Evolutionary conservation across 768 basidiomycete species (phyloP).

Genomic region (Tricholoma bakamatsutake): DNA sequence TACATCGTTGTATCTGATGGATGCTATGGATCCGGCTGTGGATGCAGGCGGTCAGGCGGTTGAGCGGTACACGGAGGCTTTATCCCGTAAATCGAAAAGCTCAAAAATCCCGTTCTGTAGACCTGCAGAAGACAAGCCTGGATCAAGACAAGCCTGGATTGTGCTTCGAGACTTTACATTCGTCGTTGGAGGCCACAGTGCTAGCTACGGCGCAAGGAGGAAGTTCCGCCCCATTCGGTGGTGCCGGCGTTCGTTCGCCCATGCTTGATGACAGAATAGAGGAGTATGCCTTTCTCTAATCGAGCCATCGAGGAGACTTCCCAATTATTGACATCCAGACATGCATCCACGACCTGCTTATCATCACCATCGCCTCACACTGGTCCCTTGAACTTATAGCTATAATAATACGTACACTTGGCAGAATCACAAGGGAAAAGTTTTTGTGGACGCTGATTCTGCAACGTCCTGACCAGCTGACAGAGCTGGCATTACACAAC

Average conservation of each 20-base stretch:
- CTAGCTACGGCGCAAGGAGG: background rate
- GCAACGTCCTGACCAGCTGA: too few relatives aligned
- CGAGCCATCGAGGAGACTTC: too few relatives aligned
- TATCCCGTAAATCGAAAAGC: conserved; percentile 47
- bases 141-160: too few relatives aligned
- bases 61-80: conserved; percentile 23
- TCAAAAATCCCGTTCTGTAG: conserved; percentile 52
- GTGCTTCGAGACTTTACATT: conserved; percentile 41
- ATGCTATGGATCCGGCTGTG: conserved; percentile 25
- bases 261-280: conserved; percentile 41
- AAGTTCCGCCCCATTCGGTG: background rate
- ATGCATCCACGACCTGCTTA: too few relatives aligned
- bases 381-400: too few relatives aligned
- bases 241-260: conserved; percentile 29
- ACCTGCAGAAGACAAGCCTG: conserved; percentile 48
- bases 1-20: conserved; percentile 38
- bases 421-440: too few relatives aligned
- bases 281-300: too few relatives aligned
- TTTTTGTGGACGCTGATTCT: too few relatives aligned
- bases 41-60: conserved; percentile 14
- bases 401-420: too few relatives aligned
- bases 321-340: too few relatives aligned
- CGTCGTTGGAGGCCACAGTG: conserved; percentile 11
- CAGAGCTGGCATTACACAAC: too few relatives aligned
- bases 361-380: too few relatives aligned